Base-by-base conservation (phyloP, 2,329 filamentous ascomycete genomes). In the Mollisiaceae sp. region DNA sequence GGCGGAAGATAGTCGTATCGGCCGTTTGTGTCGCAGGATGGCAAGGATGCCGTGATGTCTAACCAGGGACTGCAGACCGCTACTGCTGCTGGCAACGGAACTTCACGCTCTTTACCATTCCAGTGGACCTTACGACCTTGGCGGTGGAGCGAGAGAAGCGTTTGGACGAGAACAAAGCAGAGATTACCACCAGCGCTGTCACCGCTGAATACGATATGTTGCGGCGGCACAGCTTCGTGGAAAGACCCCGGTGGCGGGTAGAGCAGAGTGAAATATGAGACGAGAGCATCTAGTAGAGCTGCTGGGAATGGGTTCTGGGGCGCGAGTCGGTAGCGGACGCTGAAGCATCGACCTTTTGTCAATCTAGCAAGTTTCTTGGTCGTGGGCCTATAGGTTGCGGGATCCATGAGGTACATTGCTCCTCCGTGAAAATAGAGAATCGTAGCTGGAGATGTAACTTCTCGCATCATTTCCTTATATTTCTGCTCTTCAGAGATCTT, bases 341-440 rank as follows among this genome's bases (percentile, higher is more conserved):
- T 67, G 55, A 75, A 60, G 8, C 88, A 87, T 8, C 90, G 83
- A 1, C 91, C 91, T 27, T 85, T 84, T 0, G 86, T 89, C 64
- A 88, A 75, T 73, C 89, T 87, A 24, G 91, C 90, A 15, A 94
- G 79, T 60, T 83, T 85, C 65, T 85, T 85, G 20, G 82, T 83
- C 0, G 83, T 78, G 0, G 80, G 75, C 2, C 92, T 85, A 73
- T 93, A 89, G 0, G 87, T 88, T 1, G 83, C 78, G 18, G 91
- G 91, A 71, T 94, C 91, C 72, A 90, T 83, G 35, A 93, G 82
- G 69, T 83, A 93, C 78, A 90, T 91, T 4, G 88, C 91, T 61
- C 91, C 92, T 67, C 91, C 91, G 76, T 94, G 91, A 71, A 94
- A 85, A 76, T 92, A 93, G 22, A 94, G 79, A 0, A 93, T 77